These are phyloP conservation scores for Musa beccarii DNA, from an alignment of 176 grass and related monocot species.

Conservation along the genomic window DNA sequence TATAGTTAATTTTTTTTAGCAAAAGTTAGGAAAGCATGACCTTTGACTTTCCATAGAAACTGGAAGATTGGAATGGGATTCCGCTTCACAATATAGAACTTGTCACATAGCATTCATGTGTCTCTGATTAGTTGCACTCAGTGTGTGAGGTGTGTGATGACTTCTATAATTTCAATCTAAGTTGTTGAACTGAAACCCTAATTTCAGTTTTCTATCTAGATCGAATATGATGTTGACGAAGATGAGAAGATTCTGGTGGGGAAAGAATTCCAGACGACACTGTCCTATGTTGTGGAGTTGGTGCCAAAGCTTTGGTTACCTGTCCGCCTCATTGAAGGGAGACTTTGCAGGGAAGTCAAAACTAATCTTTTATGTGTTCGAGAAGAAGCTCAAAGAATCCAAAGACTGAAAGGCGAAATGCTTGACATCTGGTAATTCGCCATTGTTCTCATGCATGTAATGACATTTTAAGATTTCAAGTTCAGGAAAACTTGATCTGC, in stretches of 20 bases:
- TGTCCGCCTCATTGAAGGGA: constrained; percentile 61
- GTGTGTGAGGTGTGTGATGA: too few relatives aligned
- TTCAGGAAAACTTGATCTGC: neutral
- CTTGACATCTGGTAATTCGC: neutral
- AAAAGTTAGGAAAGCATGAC: neutral
- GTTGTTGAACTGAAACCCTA: constrained; percentile 7
- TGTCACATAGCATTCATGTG: too few relatives aligned
- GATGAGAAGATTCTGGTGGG: neutral
- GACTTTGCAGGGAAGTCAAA: constrained; percentile 72
- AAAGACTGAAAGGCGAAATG: constrained; percentile 34
- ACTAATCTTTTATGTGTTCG: constrained; percentile 55
- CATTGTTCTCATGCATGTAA: neutral
- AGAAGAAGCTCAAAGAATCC: constrained; percentile 63
- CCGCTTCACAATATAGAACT: too few relatives aligned
- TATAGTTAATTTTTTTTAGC: neutral
- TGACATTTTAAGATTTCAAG: neutral
- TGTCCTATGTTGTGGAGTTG: constrained; percentile 65
- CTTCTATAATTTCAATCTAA: neutral
- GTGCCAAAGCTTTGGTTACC: constrained; percentile 86
- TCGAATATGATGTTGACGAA: neutral
- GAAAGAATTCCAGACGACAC: constrained; percentile 38
- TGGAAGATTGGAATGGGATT: neutral
- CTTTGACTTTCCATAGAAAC: neutral
- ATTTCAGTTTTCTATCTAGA: constrained; percentile 20
- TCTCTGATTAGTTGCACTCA: too few relatives aligned